These are phyloP conservation scores for Actinomucor elegans DNA, from an alignment of 371 early-diverging fungal species.

Conservation along the genomic window DNA sequence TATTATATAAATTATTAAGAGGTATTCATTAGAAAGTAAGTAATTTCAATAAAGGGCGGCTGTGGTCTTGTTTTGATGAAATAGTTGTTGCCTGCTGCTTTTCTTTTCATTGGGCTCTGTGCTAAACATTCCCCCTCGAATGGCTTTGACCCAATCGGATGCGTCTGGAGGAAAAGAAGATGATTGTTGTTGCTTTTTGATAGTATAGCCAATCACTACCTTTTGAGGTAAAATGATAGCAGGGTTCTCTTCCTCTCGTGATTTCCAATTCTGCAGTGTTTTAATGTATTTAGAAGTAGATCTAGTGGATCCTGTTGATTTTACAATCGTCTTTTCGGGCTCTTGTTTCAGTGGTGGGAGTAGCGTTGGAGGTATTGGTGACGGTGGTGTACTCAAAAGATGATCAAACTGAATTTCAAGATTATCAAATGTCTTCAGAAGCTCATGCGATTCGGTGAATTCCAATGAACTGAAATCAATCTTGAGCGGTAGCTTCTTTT, in stretches of 20 bases:
- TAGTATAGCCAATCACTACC: not conserved
- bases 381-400: not conserved
- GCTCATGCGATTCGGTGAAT: conserved; percentile 11
- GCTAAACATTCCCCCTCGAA: not conserved
- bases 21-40: not conserved
- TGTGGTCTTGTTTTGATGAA: not conserved
- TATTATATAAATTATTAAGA: not conserved
- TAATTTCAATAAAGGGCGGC: not conserved
- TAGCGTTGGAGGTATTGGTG: too few species aligned
- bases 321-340: not conserved
- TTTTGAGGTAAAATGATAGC: conserved; percentile 7
- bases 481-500: too few species aligned
- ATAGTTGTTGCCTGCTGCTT: too few species aligned
- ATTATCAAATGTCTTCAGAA: conserved; percentile 6
- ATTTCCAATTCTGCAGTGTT: conserved; percentile 11
- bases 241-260: conserved; percentile 11
- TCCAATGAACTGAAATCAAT: conserved; percentile 5
- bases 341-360: too few species aligned
- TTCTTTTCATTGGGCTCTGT: not conserved
- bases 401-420: conserved; percentile 3
- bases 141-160: conserved; percentile 1
- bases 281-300: conserved; percentile 5
- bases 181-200: too few species aligned
- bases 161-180: too few species aligned
- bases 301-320: not conserved